Evolutionary conservation across 139 green algal species (phyloP).

Genomic region (Chlamydomonas schloesseri): DNA sequence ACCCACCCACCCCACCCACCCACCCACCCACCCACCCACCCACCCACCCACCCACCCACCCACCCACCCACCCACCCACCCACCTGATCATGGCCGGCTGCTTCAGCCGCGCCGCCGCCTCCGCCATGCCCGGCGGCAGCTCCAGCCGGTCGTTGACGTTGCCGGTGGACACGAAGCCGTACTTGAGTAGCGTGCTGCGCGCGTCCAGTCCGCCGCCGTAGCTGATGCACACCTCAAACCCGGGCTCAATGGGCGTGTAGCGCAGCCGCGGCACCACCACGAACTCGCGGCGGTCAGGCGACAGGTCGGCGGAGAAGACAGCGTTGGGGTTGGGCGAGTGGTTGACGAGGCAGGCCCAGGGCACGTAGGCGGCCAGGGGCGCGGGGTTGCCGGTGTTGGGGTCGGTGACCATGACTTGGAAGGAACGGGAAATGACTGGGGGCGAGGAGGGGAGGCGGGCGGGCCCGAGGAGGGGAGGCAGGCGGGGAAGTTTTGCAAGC

Average conservation of each 20-base stretch:
- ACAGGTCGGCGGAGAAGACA: neutral
- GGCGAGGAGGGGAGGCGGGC: neutral
- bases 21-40: neutral
- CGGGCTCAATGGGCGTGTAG: neutral
- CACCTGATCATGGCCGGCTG: conserved; percentile 16
- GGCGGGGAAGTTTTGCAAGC: neutral
- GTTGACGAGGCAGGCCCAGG: conserved; percentile 30
- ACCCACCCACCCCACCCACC: no score
- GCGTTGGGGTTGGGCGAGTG: conserved; percentile 12
- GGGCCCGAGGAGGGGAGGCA: neutral
- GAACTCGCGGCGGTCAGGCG: neutral
- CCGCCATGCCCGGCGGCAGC: neutral
- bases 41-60: neutral
- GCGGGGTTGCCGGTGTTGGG: neutral
- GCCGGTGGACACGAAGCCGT: conserved; percentile 14
- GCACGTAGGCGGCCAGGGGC: neutral
- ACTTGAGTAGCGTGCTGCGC: conserved; percentile 16
- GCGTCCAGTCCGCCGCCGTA: conserved; percentile 10
- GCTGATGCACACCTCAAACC: conserved; percentile 15
- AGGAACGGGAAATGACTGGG: conserved; percentile 16
- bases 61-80: neutral
- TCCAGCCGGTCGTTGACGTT: conserved; percentile 34
- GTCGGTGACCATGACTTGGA: neutral
- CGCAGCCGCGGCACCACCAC: neutral
- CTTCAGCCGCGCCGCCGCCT: neutral